Evolutionary conservation across 352 stramenopile species (phyloP), one percentile per base, ranked within the genome.

Genomic region (Phytophthora aleatoria): DNA sequence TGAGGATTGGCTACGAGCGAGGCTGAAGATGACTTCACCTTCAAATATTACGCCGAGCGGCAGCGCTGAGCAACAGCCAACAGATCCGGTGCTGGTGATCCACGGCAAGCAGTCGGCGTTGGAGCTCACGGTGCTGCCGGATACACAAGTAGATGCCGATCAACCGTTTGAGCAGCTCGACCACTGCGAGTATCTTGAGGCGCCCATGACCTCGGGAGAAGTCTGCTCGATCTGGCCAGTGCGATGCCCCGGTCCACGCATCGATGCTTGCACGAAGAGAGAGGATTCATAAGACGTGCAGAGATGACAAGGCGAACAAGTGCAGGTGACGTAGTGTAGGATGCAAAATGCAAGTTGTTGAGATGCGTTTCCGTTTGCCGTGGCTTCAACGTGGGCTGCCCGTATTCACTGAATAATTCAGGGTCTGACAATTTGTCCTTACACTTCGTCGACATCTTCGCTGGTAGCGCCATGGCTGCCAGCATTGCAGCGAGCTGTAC

Each of bases 171-270:
- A 35, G 36, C 6, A 44, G 36, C 56, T 67, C 9, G n/a, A 59
- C 15, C 24, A n/a, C 16, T 81, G 73, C 53, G 66, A 74, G 54
- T 71, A 74, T 61, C 63, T 78, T 9, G 66, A 81, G 33, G 66
- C 69, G 3, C 69, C 73, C 1, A 72, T 81, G 69, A 68, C 69
- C 24, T 70, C 69, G n/a, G 69, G 58, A 2, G 56, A 74, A 39
- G 30, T 38, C 3, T 73, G 64, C 36, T 57, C 45, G 30, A 44
- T 41, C 8, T 16, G 42, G 42, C 36, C 52, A 2, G 38, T 57
- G 26, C 59, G 48, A 6, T 66, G 49, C 24, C 30, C 45, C 6
- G 30, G 35, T 52, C 65, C 59, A 69, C 51, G 53, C 59, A 50
- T 52, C 16, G 42, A 59, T 50, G 42, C 38, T 69, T 73, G 65